Conservation (phyloP, 805 yeast species). For the Candida fluviatilis region DNA sequence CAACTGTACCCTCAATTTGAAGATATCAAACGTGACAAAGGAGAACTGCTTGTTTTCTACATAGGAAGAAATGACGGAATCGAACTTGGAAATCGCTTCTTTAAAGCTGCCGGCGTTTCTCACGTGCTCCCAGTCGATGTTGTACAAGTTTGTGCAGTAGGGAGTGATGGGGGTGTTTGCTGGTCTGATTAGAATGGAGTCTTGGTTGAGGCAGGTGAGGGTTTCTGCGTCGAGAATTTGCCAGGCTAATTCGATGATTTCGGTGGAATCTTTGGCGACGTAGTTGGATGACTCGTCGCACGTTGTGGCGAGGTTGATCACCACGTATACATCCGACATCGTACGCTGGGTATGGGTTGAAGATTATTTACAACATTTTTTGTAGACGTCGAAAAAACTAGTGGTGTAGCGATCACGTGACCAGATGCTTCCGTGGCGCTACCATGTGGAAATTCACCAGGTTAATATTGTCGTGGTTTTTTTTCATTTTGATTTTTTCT, state of each 20-base stretch:
- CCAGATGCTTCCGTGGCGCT: no score
- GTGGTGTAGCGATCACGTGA: no score
- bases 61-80: conserved; percentile 23
- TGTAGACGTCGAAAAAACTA: no score
- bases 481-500: no score
- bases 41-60: conserved; percentile 53
- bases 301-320: conserved; percentile 59
- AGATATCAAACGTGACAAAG: conserved; percentile 62
- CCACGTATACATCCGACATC: conserved; percentile 57
- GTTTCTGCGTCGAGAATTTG: conserved; percentile 51
- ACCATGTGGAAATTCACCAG: no score
- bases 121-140: conserved; percentile 59
- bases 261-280: conserved; percentile 63
- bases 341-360: not conserved
- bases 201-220: conserved; percentile 39
- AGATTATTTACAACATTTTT: no score
- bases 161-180: conserved; percentile 64
- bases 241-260: conserved; percentile 69
- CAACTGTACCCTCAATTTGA: conserved; percentile 72
- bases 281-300: conserved; percentile 60
- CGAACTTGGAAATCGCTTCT: conserved; percentile 58
- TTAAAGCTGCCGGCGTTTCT: conserved; percentile 54
- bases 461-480: no score
- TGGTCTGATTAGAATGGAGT: conserved; percentile 53
- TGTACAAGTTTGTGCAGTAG: conserved; percentile 46